phyloP scores from a whole-genome alignment of 2,329 filamentous ascomycete genomes.

The Penicillium glabrum region DNA sequence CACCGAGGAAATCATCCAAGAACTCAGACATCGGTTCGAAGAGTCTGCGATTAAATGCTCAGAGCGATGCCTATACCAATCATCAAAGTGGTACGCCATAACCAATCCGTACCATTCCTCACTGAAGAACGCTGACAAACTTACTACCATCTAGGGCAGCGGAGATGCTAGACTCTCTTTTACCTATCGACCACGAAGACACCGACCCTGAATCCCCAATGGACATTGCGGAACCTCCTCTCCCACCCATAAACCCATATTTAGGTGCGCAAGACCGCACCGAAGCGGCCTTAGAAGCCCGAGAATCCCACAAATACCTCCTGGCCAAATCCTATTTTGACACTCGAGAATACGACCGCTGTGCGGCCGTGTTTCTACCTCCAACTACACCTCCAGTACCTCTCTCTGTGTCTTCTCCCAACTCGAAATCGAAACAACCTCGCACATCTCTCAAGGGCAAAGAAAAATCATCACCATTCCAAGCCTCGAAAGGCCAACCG shows the following conservation, averaged over 20 bases:
- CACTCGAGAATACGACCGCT: conserved; percentile 91
- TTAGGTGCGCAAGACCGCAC: conserved; percentile 62
- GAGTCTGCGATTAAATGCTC: conserved; percentile 88
- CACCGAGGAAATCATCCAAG: conserved; percentile 44
- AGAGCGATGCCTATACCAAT: conserved; percentile 92
- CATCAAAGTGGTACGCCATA: conserved; percentile 78
- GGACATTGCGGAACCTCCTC: conserved; percentile 53
- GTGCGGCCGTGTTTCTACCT: conserved; percentile 84
- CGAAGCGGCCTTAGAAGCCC: conserved; percentile 74
- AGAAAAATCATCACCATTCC: conserved; percentile 52
- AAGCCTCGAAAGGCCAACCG: conserved; percentile 36
- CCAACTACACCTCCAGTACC: conserved; percentile 71
- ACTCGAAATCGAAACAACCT: conserved; percentile 38
- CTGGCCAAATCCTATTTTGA: conserved; percentile 94
- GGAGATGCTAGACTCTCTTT: conserved; percentile 84
- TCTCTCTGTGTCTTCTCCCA: conserved; percentile 42
- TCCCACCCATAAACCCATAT: conserved; percentile 51
- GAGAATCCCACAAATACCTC: conserved; percentile 79
- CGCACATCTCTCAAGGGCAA: conserved; percentile 58
- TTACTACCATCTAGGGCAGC: conserved; percentile 68
- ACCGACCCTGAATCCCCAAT: conserved; percentile 61
- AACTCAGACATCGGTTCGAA: conserved; percentile 73
- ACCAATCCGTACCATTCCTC: conserved; percentile 1
- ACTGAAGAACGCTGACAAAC: conserved; percentile 11
- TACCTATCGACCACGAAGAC: conserved; percentile 57